Base-by-base conservation (phyloP, 805 yeast species). In the Jamesozyma spencerorum region DNA sequence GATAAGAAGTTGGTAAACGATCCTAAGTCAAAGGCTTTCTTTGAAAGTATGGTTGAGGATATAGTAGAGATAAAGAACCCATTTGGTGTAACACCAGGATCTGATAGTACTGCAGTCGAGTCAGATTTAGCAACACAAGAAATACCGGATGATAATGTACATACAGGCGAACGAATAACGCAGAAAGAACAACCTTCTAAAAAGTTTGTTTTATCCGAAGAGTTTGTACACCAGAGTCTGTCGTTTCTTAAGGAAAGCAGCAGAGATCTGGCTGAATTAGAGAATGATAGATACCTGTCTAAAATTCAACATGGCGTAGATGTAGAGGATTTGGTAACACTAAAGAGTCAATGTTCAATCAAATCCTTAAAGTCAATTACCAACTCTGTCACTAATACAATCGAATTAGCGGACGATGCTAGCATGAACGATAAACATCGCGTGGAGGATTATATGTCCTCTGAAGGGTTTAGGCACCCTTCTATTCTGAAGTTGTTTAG, bases 21-120 rank as follows among this genome's bases (percentile, higher is more conserved):
- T 49, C 74, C 75, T 12, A 79, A 71, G 48, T 66, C 83, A 2
- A 69, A 70, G 48, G 85, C 90, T 1, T 83, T 83, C 51, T 82
- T 78, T 53, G 76, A 75, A 29, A 69, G 81, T 15, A 75, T 79
- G 42, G 70, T 77, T 17, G 81, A 75, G 18, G 74, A 70, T 34
- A 53, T 62, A 1, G 46, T 50, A n/a, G 63, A 54, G 18, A 43
- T 47, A 5, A 58, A 51, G 37, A 54, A 56, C 20, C 64, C 66
- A 8, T 53, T 65, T 33, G 57, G 58, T 15, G 59, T 55, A 12
- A 49, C 42, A 10, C 60, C 51, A 20, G 53, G 42, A 2, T 47
- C 57, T 18, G 62, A 55, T 11, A 38, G 28, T 8, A 18, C 3
- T n/a, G 34, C 42, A n/a, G 28, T 19, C 10, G 34, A n/a, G 12